A percentile compares a stretch with the other conserved stretches of the same genome.
Conservation (phyloP, 495 filamentous ascomycete species). For the Corynascus novoguineensis region DNA sequence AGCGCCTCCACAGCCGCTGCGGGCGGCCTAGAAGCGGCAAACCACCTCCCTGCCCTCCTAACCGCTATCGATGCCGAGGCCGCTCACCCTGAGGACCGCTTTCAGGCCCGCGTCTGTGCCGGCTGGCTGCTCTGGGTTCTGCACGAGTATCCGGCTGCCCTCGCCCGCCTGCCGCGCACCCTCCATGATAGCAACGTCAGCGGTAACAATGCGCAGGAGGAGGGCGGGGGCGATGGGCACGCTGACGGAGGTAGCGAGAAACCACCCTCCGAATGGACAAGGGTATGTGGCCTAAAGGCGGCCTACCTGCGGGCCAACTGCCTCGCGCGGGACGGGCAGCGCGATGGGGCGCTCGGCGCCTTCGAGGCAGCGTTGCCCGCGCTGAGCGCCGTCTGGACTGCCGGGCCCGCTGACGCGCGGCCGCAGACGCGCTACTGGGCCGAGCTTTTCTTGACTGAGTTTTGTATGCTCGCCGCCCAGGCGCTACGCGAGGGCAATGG, state of each 20-base stretch:
- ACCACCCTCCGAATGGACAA: conserved; percentile 65
- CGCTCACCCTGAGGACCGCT: conserved; percentile 58
- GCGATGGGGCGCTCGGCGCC: conserved; percentile 54
- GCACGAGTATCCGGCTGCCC: conserved; percentile 58
- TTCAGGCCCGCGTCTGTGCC: conserved; percentile 73
- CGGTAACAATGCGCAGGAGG: too few relatives aligned
- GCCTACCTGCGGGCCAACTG: conserved; percentile 69
- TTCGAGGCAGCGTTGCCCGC: conserved; percentile 59
- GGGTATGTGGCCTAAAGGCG: conserved; percentile 71
- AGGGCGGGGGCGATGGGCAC: too few relatives aligned
- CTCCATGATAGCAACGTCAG: conserved; percentile 39
- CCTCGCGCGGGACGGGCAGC: conserved; percentile 51
- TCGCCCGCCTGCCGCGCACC: conserved; percentile 56
- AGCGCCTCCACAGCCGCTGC: neutral
- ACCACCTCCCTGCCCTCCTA: conserved; percentile 57
- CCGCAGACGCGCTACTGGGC: conserved; percentile 70
- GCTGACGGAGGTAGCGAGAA: conserved; percentile 29
- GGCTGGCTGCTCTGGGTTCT: conserved; percentile 78
- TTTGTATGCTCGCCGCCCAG: conserved; percentile 59
- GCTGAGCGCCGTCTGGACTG: conserved; percentile 43
- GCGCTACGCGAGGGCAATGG: conserved; percentile 46
- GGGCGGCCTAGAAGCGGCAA: conserved; percentile 40
- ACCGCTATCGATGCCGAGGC: conserved; percentile 60
- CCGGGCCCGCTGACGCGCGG: conserved; percentile 32
- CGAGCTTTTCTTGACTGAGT: conserved; percentile 66